These are phyloP conservation scores for Lipomyces yamanashiensis DNA, from an alignment of 805 yeast genomes.

Conservation along the genomic window DNA sequence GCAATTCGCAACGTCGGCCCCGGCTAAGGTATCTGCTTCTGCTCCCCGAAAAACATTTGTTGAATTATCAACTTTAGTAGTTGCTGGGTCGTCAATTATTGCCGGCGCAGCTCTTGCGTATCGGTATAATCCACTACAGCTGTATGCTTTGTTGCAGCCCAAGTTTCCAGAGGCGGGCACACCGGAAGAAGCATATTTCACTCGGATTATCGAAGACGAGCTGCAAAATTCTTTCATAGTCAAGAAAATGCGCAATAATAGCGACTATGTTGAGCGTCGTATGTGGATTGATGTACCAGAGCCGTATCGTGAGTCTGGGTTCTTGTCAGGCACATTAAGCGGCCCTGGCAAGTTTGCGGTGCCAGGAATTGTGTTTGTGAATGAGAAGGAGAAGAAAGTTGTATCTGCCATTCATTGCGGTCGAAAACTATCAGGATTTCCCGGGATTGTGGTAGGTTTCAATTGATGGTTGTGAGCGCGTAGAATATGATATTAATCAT, in stretches of 20 bases:
- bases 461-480: background rate
- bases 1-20: background rate
- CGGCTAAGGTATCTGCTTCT: background rate
- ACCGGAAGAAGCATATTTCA: slow-evolving; percentile 16
- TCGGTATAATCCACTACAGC: slow-evolving; percentile 19
- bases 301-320: slow-evolving; percentile 33
- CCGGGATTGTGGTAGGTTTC: slow-evolving; percentile 36
- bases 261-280: slow-evolving; percentile 37
- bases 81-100: slow-evolving; percentile 15
- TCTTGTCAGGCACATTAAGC: slow-evolving; percentile 66
- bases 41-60: slow-evolving; percentile 3
- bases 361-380: slow-evolving; percentile 71
- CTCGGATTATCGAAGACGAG: slow-evolving; percentile 15
- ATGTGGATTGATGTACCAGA: slow-evolving; percentile 40
- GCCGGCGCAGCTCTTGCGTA: slow-evolving; percentile 30
- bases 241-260: slow-evolving; percentile 32
- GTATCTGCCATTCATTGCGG: slow-evolving; percentile 75
- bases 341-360: slow-evolving; percentile 71
- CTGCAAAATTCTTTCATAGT: slow-evolving; percentile 38
- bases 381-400: slow-evolving; percentile 56
- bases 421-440: slow-evolving; percentile 56
- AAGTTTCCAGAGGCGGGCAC: slow-evolving; percentile 26
- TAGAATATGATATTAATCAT: slow-evolving; percentile 9
- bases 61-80: slow-evolving; percentile 12
- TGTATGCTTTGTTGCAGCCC: slow-evolving; percentile 12